Conservation (phyloP, 345 rosid genomes). For the Kandelia obovata region DNA sequence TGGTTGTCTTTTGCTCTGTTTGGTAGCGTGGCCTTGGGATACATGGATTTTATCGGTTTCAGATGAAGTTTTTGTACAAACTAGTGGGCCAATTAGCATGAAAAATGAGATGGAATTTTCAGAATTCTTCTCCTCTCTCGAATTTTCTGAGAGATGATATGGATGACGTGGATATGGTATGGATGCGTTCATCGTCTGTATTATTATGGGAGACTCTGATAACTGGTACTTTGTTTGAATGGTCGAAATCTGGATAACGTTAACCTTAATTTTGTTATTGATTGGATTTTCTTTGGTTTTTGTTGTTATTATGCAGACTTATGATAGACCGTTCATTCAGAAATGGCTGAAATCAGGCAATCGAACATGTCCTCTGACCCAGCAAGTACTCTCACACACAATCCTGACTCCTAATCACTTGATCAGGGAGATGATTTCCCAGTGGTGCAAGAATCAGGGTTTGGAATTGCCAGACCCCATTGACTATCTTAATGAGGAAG, state of each 20-base stretch:
- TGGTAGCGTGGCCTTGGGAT: no score
- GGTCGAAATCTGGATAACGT: constrained; percentile 2
- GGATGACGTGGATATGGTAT: constrained; percentile 6
- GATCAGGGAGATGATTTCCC: constrained; percentile 70
- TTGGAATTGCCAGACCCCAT: constrained; percentile 41
- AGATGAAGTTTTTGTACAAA: no score
- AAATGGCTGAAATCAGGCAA: constrained; percentile 85
- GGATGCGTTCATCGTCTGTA: background rate
- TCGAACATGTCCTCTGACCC: constrained; percentile 76
- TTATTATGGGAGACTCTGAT: constrained; percentile 1
- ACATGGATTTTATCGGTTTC: no score
- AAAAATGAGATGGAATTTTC: no score
- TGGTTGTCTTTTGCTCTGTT: background rate
- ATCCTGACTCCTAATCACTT: constrained; percentile 65
- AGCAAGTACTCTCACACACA: constrained; percentile 78
- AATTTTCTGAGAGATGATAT: no score
- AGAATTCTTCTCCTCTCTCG: no score
- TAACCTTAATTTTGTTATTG: background rate
- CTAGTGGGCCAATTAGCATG: no score
- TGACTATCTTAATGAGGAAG: constrained; percentile 43
- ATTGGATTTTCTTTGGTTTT: constrained; percentile 11
- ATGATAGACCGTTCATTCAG: constrained; percentile 69
- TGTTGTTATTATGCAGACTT: constrained; percentile 56
- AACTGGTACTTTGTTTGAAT: constrained; percentile 8
- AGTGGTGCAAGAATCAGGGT: constrained; percentile 73